Base-by-base conservation (phyloP, 228 moss, liverwort and hornwort species). In the Sphagnum magellanicum region DNA sequence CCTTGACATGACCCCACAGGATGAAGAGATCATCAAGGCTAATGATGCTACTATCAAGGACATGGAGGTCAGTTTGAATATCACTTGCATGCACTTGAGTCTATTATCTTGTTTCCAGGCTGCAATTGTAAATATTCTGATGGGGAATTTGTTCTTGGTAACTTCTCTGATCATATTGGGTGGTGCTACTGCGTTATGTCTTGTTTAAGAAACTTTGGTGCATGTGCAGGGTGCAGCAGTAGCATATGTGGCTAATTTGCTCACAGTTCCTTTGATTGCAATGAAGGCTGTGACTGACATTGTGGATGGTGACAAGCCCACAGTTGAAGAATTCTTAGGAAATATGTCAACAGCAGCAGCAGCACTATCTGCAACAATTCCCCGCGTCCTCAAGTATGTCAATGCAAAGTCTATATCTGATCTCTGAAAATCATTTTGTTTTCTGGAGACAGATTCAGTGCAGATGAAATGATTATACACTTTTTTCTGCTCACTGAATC, bases 231-330 rank as follows among this genome's bases (percentile, higher is more conserved):
- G 93, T 64, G 97, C 97, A 6, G 91, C 93, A 10, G 71, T 97
- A 51, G 97, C 97, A 1, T 93, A 93, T 64, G 90, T 87, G 16
- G 90, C 93, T 10, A 57, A 78, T 52, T 67, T 91, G 52, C 66
- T 91, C 4, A 67, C 78, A 6, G 78, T 93, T 66, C 97, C 97
- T 10, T n/a, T 91, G 70, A 77, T 97, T 57, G 70, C 91, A 59
- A 64, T 97, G 71, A 97, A 97, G 78, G 87, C 80, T 5, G 88
- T 97, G 13, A 97, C 97, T 5, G 97, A 97, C 63, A 88, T 97
- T 61, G 91, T 97, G 57, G 97, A 97, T 67, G 91, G 91, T 47
- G 81, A 57, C 61, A 88, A 81, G 68, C 88, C 91, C 12, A 93
- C 93, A 5, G 81, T 82, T 63, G 88, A 87, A 64, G 97, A 97